Base-by-base conservation (phyloP, 495 filamentous ascomycete genomes). In the Xylona heveae region DNA sequence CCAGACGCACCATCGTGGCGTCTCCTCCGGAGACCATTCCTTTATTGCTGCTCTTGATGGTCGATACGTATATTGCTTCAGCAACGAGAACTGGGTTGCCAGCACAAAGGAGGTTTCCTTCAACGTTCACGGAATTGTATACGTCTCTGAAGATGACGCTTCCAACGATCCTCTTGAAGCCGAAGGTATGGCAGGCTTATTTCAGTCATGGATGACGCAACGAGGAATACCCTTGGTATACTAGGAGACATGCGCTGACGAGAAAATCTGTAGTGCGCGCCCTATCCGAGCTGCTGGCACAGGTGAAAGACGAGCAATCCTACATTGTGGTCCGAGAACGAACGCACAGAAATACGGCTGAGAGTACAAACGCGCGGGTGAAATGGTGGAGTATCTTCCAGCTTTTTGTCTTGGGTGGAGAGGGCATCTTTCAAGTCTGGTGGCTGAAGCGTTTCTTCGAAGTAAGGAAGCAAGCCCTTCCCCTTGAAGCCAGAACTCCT, bases 311-410 rank as follows among this genome's bases (percentile, higher is more conserved):
- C 52, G 88, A 97, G 55, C 88, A 97, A 57, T 71, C 77, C 37
- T 97, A 97, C 55, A 97, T 97, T 42, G 78, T 97, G 24, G 61
- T 94, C 30, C 72, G 88, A 38, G 88, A 97, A 58, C 67, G 90
- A 39, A 85, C 80, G 35, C 88, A 97, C 64, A 68, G 88, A 42
- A 95, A 97, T 58, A 97, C 88, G 3, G 88, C 88, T 30, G 88
- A 97, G 63, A 93, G 82, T 66, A 97, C 88, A 36, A 97, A 97
- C 54, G 68, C 71, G 38, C 62, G 88, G 33, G 88, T 97, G 38
- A 97, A 97, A 58, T 97, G 88, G 88, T 97, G 90, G 90, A 94
- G 84, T 50, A 67, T 95, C 38, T 95, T 95, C 56, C 83, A 95
- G 54, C 64, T 97, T 36, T 67, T 71, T 31, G 76, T 97, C 34